These are phyloP conservation scores for Fusarium kyushuense DNA, from an alignment of 2,329 filamentous ascomycete species.

Conservation along the genomic window DNA sequence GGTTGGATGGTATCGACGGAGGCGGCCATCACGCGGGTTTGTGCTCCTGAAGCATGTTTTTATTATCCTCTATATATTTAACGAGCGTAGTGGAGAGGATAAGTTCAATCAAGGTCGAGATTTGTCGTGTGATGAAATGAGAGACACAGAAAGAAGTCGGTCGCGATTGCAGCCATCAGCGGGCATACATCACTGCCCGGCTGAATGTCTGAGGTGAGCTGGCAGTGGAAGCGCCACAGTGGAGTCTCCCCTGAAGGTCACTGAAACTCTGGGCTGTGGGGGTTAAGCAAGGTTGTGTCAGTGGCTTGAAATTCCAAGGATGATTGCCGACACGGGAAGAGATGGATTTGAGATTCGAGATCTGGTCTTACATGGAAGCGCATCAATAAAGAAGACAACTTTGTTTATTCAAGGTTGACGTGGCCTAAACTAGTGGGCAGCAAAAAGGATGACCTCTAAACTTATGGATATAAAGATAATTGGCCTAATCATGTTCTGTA, in stretches of 20 bases:
- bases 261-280: slow-evolving; percentile 39
- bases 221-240: slow-evolving; percentile 35
- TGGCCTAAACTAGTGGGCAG: too few relatives aligned
- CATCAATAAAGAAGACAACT: not conserved
- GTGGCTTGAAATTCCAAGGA: slow-evolving; percentile 34
- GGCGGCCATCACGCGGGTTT: slow-evolving; percentile 46
- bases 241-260: slow-evolving; percentile 36
- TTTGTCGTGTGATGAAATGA: slow-evolving; percentile 12
- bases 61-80: not conserved
- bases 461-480: too few relatives aligned
- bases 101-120: not conserved
- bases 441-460: too few relatives aligned
- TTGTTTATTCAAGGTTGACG: not conserved
- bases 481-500: too few relatives aligned
- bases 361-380: slow-evolving; percentile 11
- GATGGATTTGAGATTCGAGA: slow-evolving; percentile 11
- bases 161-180: slow-evolving; percentile 9
- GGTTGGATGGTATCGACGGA: slow-evolving; percentile 41
- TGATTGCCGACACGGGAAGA: slow-evolving; percentile 28
- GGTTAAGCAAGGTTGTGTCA: slow-evolving; percentile 21
- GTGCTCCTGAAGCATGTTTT: slow-evolving; percentile 40
- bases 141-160: slow-evolving; percentile 1
- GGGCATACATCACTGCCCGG: slow-evolving; percentile 4
- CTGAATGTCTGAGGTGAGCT: slow-evolving; percentile 11
- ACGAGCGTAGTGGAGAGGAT: not conserved